Conservation (phyloP, 345 rosid genomes). For the Hibiscus trionum region DNA sequence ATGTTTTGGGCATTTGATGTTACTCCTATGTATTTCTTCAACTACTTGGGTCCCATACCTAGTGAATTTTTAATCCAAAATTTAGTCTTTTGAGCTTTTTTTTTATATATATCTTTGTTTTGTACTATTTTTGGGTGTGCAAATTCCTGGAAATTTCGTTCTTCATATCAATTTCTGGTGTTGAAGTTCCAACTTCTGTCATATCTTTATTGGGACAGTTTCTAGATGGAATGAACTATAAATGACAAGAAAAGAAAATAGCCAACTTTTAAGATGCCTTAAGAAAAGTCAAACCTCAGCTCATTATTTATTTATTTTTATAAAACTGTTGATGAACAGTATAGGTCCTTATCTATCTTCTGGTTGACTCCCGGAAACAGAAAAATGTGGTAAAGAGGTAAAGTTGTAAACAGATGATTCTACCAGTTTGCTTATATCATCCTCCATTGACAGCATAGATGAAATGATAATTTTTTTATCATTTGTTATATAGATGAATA, state of each 20-base stretch:
- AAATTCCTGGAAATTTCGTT: conserved; percentile 13
- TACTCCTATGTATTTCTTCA: conserved; percentile 9
- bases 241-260: not conserved
- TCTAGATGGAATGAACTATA: conserved; percentile 3
- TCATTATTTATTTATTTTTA: not conserved
- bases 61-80: conserved; percentile 8
- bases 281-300: not conserved
- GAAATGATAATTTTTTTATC: not conserved
- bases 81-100: conserved; percentile 14
- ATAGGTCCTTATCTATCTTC: not conserved
- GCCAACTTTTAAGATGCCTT: not conserved
- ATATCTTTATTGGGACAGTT: not conserved
- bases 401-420: not conserved
- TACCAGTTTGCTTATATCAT: not conserved
- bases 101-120: conserved; percentile 1
- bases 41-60: conserved; percentile 28
- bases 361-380: not conserved
- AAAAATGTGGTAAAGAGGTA: not conserved
- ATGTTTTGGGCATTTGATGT: conserved; percentile 19
- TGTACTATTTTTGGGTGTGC: conserved; percentile 16
- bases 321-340: not conserved
- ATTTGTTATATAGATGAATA: not conserved
- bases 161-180: conserved; percentile 5
- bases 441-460: not conserved
- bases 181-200: not conserved